Base-by-base conservation (phyloP, 2,329 filamentous ascomycete species). In the Arachnopeziza araneosa region DNA sequence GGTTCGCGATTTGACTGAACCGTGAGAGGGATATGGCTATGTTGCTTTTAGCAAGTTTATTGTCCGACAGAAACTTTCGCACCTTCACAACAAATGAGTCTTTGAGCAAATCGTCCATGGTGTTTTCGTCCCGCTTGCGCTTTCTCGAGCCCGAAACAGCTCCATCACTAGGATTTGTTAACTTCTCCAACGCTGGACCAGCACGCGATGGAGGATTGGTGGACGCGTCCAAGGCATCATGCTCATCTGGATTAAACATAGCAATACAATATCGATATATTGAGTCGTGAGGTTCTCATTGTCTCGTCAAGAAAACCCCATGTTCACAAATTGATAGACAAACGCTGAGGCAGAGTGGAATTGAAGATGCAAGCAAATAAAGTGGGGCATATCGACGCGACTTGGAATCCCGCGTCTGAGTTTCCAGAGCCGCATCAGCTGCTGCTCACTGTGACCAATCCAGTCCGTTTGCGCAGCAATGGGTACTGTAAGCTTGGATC, bases 21-120 rank as follows among this genome's bases (percentile, higher is more conserved):
- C 80, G 19, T 51, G 21, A 14, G 78, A 77, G 10, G 83, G 84
- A 68, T 86, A 77, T 50, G 83, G 79, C 84, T 87, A 58, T 54
- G 55, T 60, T 51, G 30, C 6, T 55, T n/a, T 64, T 60, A 60
- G 62, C 36, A 54, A 65, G 52, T 52, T 30, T 30, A 10, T 57
- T 21, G 19, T 21, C 56, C 48, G 24, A 24, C 44, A 44, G n/a
- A 52, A 44, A 19, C 57, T 50, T 57, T 56, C 68, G 51, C 44
- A 74, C 73, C 68, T 69, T 71, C 26, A 74, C 68, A 21, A 69
- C 61, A 61, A 75, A 74, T 30, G 64, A 64, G 57, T 72, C 71
- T 32, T 66, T 69, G 23, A 74, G 58, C 14, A 74, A 57, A 58
- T 71, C 69, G 53, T 72, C 70, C 63, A 70, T 64, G 22, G 65